Base-by-base conservation (phyloP, 129 eudicot genomes). In the Dittrichia graveolens region DNA sequence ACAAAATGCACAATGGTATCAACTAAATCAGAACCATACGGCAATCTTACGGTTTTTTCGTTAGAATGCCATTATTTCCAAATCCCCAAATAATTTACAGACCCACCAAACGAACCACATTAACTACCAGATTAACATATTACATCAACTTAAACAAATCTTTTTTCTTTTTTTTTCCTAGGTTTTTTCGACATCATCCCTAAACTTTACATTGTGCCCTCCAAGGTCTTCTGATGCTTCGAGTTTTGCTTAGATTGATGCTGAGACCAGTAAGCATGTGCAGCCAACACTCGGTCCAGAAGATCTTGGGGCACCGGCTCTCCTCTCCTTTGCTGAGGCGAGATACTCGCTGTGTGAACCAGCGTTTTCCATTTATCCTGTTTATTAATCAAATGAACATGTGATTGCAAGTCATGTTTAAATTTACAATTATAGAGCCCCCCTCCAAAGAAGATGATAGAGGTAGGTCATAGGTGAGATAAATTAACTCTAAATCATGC, bases 301-400 rank as follows among this genome's bases (percentile, higher is more conserved):
- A 90, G 93, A 56, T 86, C 86, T 65, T 90, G 98, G 5, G 98
- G 98, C 45, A 94, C 98, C 0, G 97, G 96, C 85, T 94, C 93
- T 18, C 98, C 98, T 79, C 98, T 81, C 57, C 98, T 80, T 82
- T 94, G 98, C 77, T 94, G 98, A 5, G 98, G 97, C 37, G 94
- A 75, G 7, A 94, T 93, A 75, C 95, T 87, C 24, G 98, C 96
- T 42, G 98, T 93, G 76, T 93, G 98, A 37, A 93, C 98, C 82
- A 94, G 68, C 8, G 98, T 94, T 77, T 94, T 94, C 98, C 98
- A 94, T 77, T 94, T 94, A 83, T 94, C 98, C 98, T 94, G 83
- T 61, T 24, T 7, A 74, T 65, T 44, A 47, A 47, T 24, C 31
- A 10, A 55, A 71, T 11, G 3, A 71, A 13, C 34, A 71, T 15